Evolutionary conservation across 306 rosid species (phyloP), one percentile per base, ranked within the genome.

Genomic region (Mimosa bimucronata): DNA sequence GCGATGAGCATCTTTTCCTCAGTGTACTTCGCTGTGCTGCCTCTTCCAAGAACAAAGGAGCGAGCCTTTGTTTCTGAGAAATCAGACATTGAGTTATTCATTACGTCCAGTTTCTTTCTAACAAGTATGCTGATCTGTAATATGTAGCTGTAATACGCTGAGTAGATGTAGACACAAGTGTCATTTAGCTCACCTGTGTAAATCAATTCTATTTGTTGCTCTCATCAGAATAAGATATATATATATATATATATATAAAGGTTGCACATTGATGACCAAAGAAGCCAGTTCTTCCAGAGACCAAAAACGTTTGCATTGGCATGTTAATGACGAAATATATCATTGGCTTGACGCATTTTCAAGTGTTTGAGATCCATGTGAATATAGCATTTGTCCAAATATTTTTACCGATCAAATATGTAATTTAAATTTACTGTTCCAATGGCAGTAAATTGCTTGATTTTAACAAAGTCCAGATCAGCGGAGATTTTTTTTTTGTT

Each of bases 1-100:
- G 99, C 44, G 91, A 88, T 19, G 99, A 89, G 84, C 87, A 70
- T 81, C 83, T 89, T 65, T 93, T 95, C 84, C 85, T 88, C 71
- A 67, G 77, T 73, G 91, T 95, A 55, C 85, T 93, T 57, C 88
- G 76, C 38, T 84, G 87, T 8, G 93, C 89, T 29, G 78, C 60
- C 85, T 85, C 84, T 30, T 83, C 91, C 0, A 81, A 83, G 26
- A 68, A 75, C 4, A 52, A 77, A 66, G 73, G 67, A 46, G 53
- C 75, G 71, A 28, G 80, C 73, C 75, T 79, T 21, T 71, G 82
- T 70, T 70, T 77, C 46, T 84, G 65, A 82, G 76, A 34, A 75
- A 71, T 74, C 37, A 66, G 61, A 69, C 21, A 55, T 34, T 75
- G 80, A 53, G 75, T 69, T 31, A 73, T 78, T 73, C 76, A 26